Evolutionary conservation across 768 basidiomycete genomes (phyloP).

Genomic region (Russula ochroleuca): DNA sequence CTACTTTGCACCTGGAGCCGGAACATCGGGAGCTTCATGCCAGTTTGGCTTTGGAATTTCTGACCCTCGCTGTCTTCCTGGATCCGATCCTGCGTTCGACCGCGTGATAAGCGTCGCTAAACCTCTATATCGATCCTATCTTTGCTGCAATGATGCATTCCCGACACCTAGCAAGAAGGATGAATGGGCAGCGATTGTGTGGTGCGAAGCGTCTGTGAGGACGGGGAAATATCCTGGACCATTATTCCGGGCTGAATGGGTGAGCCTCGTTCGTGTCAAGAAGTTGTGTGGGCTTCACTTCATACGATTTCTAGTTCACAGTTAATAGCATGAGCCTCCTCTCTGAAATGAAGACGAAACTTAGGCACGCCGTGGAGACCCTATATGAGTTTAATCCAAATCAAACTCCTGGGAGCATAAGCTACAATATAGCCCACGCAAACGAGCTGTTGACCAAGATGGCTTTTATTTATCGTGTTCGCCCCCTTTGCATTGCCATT

Average conservation of each 20-base stretch:
- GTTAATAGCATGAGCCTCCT: no score
- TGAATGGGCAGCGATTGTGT: neutral
- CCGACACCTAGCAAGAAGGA: neutral
- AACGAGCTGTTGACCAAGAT: no score
- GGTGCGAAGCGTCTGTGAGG: constrained; percentile 4
- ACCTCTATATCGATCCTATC: neutral
- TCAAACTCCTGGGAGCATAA: no score
- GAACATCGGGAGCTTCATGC: neutral
- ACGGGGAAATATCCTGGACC: neutral
- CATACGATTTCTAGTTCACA: no score
- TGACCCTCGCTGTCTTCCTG: neutral
- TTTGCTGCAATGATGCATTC: neutral
- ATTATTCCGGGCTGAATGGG: neutral
- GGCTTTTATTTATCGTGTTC: no score
- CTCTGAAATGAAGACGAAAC: no score
- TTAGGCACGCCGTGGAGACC: no score
- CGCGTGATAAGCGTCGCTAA: neutral
- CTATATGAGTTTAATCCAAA: no score
- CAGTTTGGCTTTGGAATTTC: neutral
- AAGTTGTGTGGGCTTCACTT: neutral
- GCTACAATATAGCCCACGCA: no score
- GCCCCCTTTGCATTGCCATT: no score
- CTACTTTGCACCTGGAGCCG: neutral
- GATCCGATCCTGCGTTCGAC: neutral
- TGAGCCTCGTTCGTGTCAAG: neutral